Evolutionary conservation across 2,329 filamentous ascomycete genomes (phyloP).

Genomic region (Monosporascus cannonballus): DNA sequence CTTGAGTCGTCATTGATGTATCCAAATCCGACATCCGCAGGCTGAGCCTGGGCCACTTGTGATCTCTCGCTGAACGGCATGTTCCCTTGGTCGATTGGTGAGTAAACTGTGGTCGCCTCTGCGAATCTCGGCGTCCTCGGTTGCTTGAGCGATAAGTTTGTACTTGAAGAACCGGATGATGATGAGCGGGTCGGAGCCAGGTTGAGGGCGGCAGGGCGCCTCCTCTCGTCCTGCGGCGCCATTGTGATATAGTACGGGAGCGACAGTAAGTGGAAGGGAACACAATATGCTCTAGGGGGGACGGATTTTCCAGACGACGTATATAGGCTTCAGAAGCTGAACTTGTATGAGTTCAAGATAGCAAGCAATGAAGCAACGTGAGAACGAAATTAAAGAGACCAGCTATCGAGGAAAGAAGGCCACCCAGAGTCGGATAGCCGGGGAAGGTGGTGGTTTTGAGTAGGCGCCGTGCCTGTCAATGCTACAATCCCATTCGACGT

Average conservation of each 20-base stretch:
- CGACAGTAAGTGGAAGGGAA: conserved; percentile 26
- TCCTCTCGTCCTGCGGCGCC: conserved; percentile 44
- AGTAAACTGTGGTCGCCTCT: conserved; percentile 74
- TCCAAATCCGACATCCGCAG: conserved; percentile 86
- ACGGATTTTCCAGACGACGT: conserved; percentile 16
- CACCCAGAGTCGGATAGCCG: conserved; percentile 27
- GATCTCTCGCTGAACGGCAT: conserved; percentile 54
- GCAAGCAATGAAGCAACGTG: conserved; percentile 32
- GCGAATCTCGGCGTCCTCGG: conserved; percentile 74
- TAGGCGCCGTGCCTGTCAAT: conserved; percentile 31
- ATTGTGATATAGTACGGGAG: conserved; percentile 21
- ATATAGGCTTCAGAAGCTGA: conserved; percentile 22
- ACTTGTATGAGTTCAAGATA: conserved; percentile 22
- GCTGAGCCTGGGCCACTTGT: conserved; percentile 58
- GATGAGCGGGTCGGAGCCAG: conserved; percentile 43
- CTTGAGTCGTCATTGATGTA: conserved; percentile 62
- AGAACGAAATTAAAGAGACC: conserved; percentile 43
- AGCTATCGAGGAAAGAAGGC: conserved; percentile 46
- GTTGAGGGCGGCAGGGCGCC: conserved; percentile 50
- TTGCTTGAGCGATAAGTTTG: conserved; percentile 51
- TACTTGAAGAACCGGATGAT: conserved; percentile 45
- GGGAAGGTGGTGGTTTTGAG: conserved; percentile 49
- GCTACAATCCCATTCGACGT: conserved; percentile 27
- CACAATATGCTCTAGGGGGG: conserved; percentile 30
- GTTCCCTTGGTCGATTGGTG: conserved; percentile 57